Base-by-base conservation (phyloP, 371 early-diverging fungal genomes). In the Mortierella sp. region DNA sequence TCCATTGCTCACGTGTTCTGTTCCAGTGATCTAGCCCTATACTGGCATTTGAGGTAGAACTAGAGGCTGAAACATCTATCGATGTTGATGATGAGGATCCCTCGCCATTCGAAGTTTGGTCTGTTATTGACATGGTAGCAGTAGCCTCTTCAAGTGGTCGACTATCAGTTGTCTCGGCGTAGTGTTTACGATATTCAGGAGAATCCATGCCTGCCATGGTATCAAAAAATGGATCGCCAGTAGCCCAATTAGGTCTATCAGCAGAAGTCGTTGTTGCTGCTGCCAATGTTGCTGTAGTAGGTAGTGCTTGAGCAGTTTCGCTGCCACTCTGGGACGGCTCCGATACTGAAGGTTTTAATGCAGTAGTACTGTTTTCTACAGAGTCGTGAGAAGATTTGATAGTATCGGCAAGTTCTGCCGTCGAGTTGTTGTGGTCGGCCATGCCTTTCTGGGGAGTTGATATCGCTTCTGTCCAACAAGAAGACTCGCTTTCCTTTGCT, bases 21-120 rank as follows among this genome's bases (percentile, higher is more conserved):
- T 84, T 78, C 84, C 84, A 84, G 66, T 78, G 78, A 5, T 74
- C 84, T 32, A 84, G 37, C 16, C 84, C 84, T 14, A 66, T 77
- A 32, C 65, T 72, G 10, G 75, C 16, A 3, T 64, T 47, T 12
- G 71, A 12, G 0, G 52, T 22, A 5, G 61, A 35, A 18, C 60
- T 24, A 22, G 65, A 10, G 18, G 32, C 26, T 11, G 59, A 10
- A 0, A 8, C 47, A n/a, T 62, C n/a, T 32, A 62, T 32, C 5
- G 62, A 1, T 51, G 66, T 0, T 39, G 68, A 1, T 47, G 57
- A 10, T 11, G 51, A 62, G 16, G 32, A 1, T 20, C 26, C 51
- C 10, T 54, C 49, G 1, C 22, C 39, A 14, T n/a, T 32, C 22
- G 71, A 57, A 51, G n/a, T 35, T 30, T 43, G 55, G 18, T 69